phyloP scores from a whole-genome alignment of 2,329 filamentous ascomycete genomes.

The Aspergillus sp. region DNA sequence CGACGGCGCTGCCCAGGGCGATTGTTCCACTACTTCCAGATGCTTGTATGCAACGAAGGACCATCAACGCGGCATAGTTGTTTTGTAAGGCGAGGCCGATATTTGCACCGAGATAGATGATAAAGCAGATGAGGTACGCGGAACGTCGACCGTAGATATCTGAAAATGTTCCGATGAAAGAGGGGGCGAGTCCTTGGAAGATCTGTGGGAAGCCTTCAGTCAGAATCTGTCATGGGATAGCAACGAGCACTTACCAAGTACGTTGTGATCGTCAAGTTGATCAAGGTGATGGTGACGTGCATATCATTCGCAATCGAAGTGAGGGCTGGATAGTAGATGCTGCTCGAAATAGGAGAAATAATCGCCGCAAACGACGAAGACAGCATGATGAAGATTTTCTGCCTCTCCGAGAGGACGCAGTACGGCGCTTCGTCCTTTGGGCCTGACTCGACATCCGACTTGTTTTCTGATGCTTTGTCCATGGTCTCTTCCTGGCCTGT shows the following conservation, averaged over 20 bases:
- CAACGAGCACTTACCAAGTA: constrained; percentile 36
- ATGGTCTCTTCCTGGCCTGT: no score
- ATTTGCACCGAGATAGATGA: constrained; percentile 35
- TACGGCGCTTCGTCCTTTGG: no score
- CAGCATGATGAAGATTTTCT: background rate
- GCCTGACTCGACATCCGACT: no score
- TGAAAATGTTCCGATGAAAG: constrained; percentile 58
- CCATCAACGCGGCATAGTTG: constrained; percentile 29
- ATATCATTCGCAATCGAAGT: constrained; percentile 31
- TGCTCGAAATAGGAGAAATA: constrained; percentile 23
- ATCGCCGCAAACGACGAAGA: constrained; percentile 6
- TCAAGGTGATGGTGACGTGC: constrained; percentile 32
- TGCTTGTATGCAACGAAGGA: constrained; percentile 33
- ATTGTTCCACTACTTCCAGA: constrained; percentile 61
- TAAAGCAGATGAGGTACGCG: constrained; percentile 55
- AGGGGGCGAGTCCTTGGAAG: constrained; percentile 58
- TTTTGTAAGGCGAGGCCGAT: constrained; percentile 33
- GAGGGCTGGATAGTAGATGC: constrained; percentile 27
- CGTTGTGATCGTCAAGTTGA: constrained; percentile 46
- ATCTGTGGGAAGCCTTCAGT: constrained; percentile 30
- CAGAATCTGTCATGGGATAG: background rate
- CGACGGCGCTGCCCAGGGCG: constrained; percentile 66
- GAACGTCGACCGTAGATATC: constrained; percentile 59
- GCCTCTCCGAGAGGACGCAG: no score
- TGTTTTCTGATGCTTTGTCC: no score